Evolutionary conservation across 495 filamentous ascomycete genomes (phyloP).

Genomic region (Tetracladium marchalianum): DNA sequence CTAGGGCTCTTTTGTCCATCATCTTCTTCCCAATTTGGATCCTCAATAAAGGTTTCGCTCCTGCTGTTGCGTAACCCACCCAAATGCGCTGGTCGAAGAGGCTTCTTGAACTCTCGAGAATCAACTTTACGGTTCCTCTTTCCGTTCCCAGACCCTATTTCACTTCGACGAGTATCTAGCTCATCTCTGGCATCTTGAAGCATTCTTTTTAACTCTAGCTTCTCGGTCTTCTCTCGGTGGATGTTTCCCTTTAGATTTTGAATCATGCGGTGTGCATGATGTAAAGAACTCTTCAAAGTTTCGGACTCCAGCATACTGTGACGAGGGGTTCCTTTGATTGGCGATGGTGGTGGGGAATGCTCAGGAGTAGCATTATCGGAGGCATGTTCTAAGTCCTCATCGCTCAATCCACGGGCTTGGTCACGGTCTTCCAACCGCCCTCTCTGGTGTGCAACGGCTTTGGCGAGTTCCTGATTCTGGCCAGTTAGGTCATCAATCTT

Average conservation of each 20-base stretch:
- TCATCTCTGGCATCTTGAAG: slow-evolving; percentile 94
- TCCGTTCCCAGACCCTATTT: slow-evolving; percentile 37
- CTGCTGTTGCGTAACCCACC: slow-evolving; percentile 66
- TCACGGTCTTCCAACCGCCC: slow-evolving; percentile 56
- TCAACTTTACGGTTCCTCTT: slow-evolving; percentile 64
- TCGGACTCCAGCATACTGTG: slow-evolving; percentile 88
- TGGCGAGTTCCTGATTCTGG: slow-evolving; percentile 84
- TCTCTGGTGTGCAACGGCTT: slow-evolving; percentile 61
- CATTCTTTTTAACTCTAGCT: slow-evolving; percentile 89
- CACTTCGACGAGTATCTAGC: slow-evolving; percentile 64
- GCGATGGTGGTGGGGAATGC: slow-evolving; percentile 80
- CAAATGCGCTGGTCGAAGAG: slow-evolving; percentile 58
- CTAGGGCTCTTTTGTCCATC: slow-evolving; percentile 41
- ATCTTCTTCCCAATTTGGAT: slow-evolving; percentile 90
- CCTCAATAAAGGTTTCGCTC: slow-evolving; percentile 65
- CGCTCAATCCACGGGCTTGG: slow-evolving; percentile 41
- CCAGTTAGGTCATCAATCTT: slow-evolving; percentile 77
- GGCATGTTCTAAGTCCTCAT: slow-evolving; percentile 54
- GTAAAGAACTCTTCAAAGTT: slow-evolving; percentile 84
- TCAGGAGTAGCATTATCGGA: slow-evolving; percentile 70
- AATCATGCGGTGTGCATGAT: slow-evolving; percentile 93
- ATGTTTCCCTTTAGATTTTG: slow-evolving; percentile 89
- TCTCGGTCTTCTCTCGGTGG: slow-evolving; percentile 95
- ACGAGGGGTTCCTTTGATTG: slow-evolving; percentile 80
- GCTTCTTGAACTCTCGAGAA: slow-evolving; percentile 65